Conservation (phyloP, 768 basidiomycete genomes). For the Scleroderma citrinum region DNA sequence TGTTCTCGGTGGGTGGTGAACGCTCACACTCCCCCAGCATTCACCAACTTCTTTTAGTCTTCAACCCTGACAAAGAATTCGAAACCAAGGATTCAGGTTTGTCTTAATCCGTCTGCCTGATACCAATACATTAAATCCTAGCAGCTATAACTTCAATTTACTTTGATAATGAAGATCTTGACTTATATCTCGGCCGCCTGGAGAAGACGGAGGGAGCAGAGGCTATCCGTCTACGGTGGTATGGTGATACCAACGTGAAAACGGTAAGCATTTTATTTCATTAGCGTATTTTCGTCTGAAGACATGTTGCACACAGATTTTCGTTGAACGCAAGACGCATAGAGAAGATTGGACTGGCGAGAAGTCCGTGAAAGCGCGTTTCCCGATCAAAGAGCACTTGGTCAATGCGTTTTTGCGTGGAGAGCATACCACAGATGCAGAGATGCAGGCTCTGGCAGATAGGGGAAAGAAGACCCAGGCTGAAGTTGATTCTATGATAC, state of each 20-base stretch:
- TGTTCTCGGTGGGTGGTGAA: constrained; percentile 65
- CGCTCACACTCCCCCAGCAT: background rate
- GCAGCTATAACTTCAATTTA: constrained; percentile 94
- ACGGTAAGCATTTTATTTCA: constrained; percentile 45
- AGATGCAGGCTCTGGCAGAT: constrained; percentile 79
- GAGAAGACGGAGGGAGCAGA: constrained; percentile 99
- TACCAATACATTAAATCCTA: constrained; percentile 2
- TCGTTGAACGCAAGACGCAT: constrained; percentile 87
- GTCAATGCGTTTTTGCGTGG: constrained; percentile 89
- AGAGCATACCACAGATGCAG: constrained; percentile 88
- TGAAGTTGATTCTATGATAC: constrained; percentile 92
- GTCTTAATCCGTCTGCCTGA: constrained; percentile 4
- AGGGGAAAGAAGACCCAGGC: constrained; percentile 90
- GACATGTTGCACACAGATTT: constrained; percentile 45
- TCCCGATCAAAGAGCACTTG: constrained; percentile 89
- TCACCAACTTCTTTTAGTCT: constrained; percentile 50
- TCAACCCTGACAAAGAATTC: constrained; percentile 91
- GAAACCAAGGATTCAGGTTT: constrained; percentile 76
- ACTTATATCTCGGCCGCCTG: constrained; percentile 91
- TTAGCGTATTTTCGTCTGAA: background rate
- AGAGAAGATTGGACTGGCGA: constrained; percentile 99
- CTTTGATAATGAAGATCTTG: constrained; percentile 93
- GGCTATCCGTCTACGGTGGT: constrained; percentile 95
- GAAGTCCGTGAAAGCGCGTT: constrained; percentile 96
- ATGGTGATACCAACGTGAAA: constrained; percentile 80